Base-by-base conservation (phyloP, 257 asterid species). In the Ehretia macrophylla region DNA sequence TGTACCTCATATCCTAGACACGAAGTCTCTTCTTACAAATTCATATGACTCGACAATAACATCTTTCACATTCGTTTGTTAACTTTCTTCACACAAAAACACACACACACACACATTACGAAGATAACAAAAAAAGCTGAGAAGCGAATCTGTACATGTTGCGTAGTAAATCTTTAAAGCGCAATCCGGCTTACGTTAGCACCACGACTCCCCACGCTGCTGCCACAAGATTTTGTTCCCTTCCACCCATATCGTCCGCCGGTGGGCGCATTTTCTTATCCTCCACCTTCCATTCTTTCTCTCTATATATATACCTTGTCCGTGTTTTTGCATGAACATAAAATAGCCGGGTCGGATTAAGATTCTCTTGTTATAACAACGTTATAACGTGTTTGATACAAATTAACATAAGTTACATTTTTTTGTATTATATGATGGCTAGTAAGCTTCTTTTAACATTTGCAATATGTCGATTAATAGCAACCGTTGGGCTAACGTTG, bases 401-500 rank as follows among this genome's bases (percentile, higher is more conserved):
- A n/a, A n/a, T n/a, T n/a, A n/a, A n/a, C n/a, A n/a, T n/a, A n/a
- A n/a, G n/a, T n/a, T n/a, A n/a, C n/a, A n/a, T n/a, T n/a, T n/a
- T n/a, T n/a, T n/a, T n/a, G n/a, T n/a, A n/a, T n/a, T n/a, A n/a
- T n/a, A 11, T n/a, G n/a, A n/a, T 85, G 91, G 85, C 77, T 39
- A 67, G 82, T 9, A 79, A 63, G 67, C 54, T 80, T 50, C 59
- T 87, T 3, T 14, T 87, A 40, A 72, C 82, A 13, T 60, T 84
- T 4, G 91, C 91, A 1, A 81, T 81, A 66, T 81, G 82, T 55
- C 81, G 90, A 14, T 57, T 82, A 27, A 79, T 87, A 52, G 76
- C 66, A 32, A 70, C 85, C 67, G 96, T 85, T 17, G 96, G 96
- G 50, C 68, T 87, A 21, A 81, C 87, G 17, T 56, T 85, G 55